Evolutionary conservation across 805 yeast species (phyloP).

Genomic region (Scheffersomyces lignosus): DNA sequence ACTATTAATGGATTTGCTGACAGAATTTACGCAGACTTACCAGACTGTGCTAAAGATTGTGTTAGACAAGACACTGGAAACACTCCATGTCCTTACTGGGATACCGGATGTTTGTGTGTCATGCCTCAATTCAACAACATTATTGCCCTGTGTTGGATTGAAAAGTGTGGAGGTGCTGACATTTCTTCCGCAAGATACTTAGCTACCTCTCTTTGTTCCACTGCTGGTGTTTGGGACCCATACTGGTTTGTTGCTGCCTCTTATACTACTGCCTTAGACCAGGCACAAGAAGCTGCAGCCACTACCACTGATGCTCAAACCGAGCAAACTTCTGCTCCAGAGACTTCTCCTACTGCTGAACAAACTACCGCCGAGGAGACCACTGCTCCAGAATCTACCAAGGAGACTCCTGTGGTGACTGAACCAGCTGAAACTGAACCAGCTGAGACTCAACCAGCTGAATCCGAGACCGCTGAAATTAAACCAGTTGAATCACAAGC

Average conservation of each 20-base stretch:
- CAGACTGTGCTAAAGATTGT: conserved; percentile 38
- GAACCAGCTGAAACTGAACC: too few species aligned
- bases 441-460: too few species aligned
- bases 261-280: conserved; percentile 20
- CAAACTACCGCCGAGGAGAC: conserved; percentile 2
- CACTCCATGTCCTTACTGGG: conserved; percentile 46
- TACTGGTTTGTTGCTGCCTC: conserved; percentile 30
- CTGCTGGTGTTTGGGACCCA: conserved; percentile 36
- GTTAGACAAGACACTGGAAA: conserved; percentile 26
- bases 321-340: conserved; percentile 3
- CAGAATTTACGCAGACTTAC: conserved; percentile 29
- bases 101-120: conserved; percentile 44
- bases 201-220: conserved; percentile 33
- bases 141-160: conserved; percentile 35
- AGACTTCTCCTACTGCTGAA: conserved; percentile 1
- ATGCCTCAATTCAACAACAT: conserved; percentile 31
- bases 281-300: conserved; percentile 16
- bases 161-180: conserved; percentile 26
- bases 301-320: conserved; percentile 3
- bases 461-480: too few species aligned
- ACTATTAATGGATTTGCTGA: conserved; percentile 44
- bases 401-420: too few species aligned
- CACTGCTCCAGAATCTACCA: conserved; percentile 1
- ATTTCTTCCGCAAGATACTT: conserved; percentile 26
- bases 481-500: too few species aligned